phyloP scores from a whole-genome alignment of 2,329 filamentous ascomycete species.

The Nemania bipapillata region DNA sequence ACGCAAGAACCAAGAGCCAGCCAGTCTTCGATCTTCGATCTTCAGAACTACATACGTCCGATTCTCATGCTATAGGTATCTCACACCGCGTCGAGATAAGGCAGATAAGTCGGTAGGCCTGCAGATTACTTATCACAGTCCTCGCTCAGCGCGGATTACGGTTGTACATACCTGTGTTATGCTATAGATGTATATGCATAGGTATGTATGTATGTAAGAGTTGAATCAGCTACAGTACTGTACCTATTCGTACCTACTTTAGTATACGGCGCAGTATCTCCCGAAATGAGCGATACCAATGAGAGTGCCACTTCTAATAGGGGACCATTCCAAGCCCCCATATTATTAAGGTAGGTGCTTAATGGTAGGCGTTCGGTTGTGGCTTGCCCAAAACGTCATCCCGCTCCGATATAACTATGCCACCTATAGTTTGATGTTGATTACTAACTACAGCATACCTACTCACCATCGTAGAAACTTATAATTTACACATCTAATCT shows the following conservation, averaged over 20 bases:
- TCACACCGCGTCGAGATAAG: background rate
- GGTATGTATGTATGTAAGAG: too few relatives aligned
- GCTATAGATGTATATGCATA: too few relatives aligned
- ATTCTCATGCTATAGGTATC: too few relatives aligned
- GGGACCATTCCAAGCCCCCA: too few relatives aligned
- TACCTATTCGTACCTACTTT: background rate
- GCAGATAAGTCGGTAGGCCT: background rate
- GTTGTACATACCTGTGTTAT: too few relatives aligned
- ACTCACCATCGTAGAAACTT: background rate
- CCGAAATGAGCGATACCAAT: conserved; percentile 11
- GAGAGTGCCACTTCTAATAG: conserved; percentile 17
- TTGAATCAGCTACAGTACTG: too few relatives aligned
- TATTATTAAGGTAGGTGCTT: too few relatives aligned
- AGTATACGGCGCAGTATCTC: background rate
- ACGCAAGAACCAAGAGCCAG: background rate
- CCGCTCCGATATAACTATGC: background rate
- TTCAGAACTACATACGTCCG: too few relatives aligned
- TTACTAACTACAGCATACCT: too few relatives aligned
- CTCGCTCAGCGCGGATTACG: too few relatives aligned
- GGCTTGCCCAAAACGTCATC: conserved; percentile 5
- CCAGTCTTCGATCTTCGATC: background rate
- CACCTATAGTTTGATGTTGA: background rate
- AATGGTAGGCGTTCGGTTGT: background rate
- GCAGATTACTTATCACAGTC: background rate
- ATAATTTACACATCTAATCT: background rate